Evolutionary conservation across 768 basidiomycete species (phyloP).

Genomic region (Hericium erinaceus): DNA sequence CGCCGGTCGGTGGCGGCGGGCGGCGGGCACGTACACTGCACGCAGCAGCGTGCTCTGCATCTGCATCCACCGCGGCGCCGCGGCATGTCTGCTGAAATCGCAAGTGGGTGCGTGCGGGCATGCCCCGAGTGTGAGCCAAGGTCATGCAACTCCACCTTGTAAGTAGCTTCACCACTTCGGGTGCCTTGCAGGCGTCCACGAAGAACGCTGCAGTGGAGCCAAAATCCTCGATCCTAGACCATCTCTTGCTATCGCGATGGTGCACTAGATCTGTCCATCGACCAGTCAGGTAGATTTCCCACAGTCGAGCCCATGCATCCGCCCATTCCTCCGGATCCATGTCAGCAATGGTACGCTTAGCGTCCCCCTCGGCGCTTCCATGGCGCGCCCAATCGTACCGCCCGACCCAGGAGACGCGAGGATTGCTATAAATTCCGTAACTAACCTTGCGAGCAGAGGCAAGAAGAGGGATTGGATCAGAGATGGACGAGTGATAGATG

Average conservation of each 20-base stretch:
- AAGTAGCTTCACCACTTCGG: constrained; percentile 8
- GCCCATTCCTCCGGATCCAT: constrained; percentile 12
- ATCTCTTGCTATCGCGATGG: constrained; percentile 6
- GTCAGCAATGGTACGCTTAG: constrained; percentile 10
- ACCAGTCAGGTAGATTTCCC: constrained; percentile 13
- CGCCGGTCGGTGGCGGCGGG: no score
- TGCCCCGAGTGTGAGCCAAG: no score
- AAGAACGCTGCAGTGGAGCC: constrained; percentile 6
- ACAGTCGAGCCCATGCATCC: constrained; percentile 8
- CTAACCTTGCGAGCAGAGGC: constrained; percentile 1
- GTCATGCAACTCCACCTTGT: constrained; percentile 3
- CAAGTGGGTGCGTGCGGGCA: no score
- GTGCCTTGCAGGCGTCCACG: constrained; percentile 6
- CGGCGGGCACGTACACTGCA: no score
- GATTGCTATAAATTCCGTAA: background rate
- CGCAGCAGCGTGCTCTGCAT: no score
- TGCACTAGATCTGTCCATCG: background rate
- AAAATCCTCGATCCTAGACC: constrained; percentile 11
- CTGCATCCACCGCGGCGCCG: no score
- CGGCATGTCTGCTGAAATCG: no score
- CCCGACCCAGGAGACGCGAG: constrained; percentile 8
- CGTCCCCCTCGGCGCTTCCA: constrained; percentile 5
- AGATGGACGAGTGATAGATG: constrained; percentile 8
- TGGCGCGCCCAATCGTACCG: constrained; percentile 8
- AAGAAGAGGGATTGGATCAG: constrained; percentile 4